Base-by-base conservation (phyloP, 345 rosid genomes). In the Hibiscus syriacus region DNA sequence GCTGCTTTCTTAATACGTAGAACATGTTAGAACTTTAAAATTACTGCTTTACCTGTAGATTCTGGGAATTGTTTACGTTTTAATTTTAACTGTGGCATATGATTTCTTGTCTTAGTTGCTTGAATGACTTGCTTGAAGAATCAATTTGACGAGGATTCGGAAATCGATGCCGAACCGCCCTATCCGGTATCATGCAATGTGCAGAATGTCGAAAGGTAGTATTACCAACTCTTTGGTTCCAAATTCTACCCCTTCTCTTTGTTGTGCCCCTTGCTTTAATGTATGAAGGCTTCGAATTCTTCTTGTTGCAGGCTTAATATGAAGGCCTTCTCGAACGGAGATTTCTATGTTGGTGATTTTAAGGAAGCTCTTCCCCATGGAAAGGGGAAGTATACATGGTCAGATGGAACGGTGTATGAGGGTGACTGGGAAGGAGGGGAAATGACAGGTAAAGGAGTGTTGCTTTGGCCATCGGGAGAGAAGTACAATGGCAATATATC, bases 371-470 rank as follows among this genome's bases (percentile, higher is more conserved):
- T 90, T 76, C 93, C 96, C 72, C 76, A 85, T 29, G 96, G 92
- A 5, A 87, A 82, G 69, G 98, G n/a, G n/a, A n/a, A n/a, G n/a
- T n/a, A n/a, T n/a, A n/a, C n/a, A n/a, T n/a, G n/a, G n/a, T n/a
- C n/a, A 97, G 38, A 84, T 80, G 87, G 86, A 73, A 82, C 92
- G 8, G 66, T 80, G 50, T 92, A 87, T 46, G 89, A 90, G 6
- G 98, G 98, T 11, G 89, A 86, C 23, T 92, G 98, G 98, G 90
- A 85, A 73, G 80, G 74, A 41, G 97, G 96, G 22, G 85, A 88
- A 77, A 87, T 92, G 75, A 80, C 87, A 5, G 97, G 97, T 55
- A 87, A 84, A 80, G 98, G 98, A 67, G 65, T 73, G 65, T 82
- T 88, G 58, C 3, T 73, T 17, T 90, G 97, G 97, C 55, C 84